Evolutionary conservation across 306 rosid genomes (phyloP), one percentile per base, ranked within the genome.

Genomic region (Glycine latifolia): DNA sequence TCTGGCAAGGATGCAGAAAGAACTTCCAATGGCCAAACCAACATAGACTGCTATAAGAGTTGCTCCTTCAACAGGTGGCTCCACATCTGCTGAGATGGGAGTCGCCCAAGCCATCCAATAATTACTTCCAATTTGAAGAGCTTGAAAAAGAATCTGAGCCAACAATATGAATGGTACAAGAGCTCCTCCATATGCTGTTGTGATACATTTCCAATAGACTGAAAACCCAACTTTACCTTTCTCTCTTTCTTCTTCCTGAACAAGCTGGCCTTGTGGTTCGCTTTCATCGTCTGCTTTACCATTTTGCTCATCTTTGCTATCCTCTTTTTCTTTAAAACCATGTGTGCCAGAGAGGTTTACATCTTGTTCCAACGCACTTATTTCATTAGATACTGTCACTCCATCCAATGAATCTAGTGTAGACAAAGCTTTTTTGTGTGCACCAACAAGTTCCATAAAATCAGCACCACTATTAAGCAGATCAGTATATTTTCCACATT

Each of bases 51-150:
- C 41, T 60, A 91, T 80, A 46, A 92, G 97, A 39, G 56, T 88
- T 15, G 85, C 81, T 73, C 84, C 82, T 20, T 33, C 56, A 47
- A 88, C 93, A 4, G 89, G 81, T 61, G 92, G 87, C 37, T 88
- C 85, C 65, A 77, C 79, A 15, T 90, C 98, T 39, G 77, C 49
- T 15, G 98, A 92, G 65, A 82, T 78, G 3, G 97, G 97, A 85
- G 91, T 87, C 43, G 97, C 97, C 97, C 94, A 95, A 66, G 95
- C 92, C 92, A 92, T 95, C 97, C 97, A 95, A 79, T 92, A 95
- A 80, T 92, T 90, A 88, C 97, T 92, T 81, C 91, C 97, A 79
- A 95, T 91, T 89, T 92, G 98, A 84, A 92, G 88, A 74, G 71
- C 10, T 85, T 92, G 95, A 80, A 91, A 91, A 41, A 95, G 82